A percentile compares a stretch with the other conserved stretches of the same genome.
Conservation (phyloP, 345 rosid genomes). For the Linum usitatissimum region DNA sequence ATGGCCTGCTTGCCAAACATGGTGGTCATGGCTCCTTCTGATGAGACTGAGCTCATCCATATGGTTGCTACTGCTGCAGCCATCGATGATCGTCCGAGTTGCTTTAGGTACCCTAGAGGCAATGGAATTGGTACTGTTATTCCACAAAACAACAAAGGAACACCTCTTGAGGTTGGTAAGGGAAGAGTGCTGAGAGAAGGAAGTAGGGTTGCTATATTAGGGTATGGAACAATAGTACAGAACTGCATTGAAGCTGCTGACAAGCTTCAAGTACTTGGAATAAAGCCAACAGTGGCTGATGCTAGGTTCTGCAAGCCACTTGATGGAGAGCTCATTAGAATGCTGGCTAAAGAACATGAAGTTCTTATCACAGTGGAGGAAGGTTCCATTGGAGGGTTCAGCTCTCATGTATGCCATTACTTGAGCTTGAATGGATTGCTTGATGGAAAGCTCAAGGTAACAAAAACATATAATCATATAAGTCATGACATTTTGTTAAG, state of each 20-base stretch:
- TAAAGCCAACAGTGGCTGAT: conserved; percentile 37
- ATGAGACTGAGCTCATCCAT: conserved; percentile 42
- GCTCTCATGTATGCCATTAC: conserved; percentile 38
- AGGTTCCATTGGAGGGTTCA: conserved; percentile 45
- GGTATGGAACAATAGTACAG: conserved; percentile 34
- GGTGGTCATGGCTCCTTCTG: conserved; percentile 53
- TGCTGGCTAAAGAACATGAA: conserved; percentile 29
- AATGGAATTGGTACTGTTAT: conserved; percentile 33
- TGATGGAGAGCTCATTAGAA: conserved; percentile 27
- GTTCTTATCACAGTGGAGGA: conserved; percentile 38
- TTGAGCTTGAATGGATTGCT: conserved; percentile 30
- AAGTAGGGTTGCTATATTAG: conserved; percentile 33
- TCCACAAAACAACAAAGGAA: conserved; percentile 38
- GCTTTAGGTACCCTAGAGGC: conserved; percentile 47
- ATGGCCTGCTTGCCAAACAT: conserved; percentile 50
- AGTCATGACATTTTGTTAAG: neutral
- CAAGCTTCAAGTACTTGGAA: conserved; percentile 16
- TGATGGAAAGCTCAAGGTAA: conserved; percentile 41
- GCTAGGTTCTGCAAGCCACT: conserved; percentile 45
- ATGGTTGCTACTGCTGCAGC: conserved; percentile 50
- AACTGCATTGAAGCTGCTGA: conserved; percentile 32
- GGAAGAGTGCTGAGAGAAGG: conserved; percentile 36
- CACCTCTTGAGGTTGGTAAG: conserved; percentile 37
- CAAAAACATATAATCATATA: too few species aligned
- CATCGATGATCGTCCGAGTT: conserved; percentile 40